These are phyloP conservation scores for Nakataea oryzae DNA, from an alignment of 2,329 filamentous ascomycete genomes.

Conservation along the genomic window DNA sequence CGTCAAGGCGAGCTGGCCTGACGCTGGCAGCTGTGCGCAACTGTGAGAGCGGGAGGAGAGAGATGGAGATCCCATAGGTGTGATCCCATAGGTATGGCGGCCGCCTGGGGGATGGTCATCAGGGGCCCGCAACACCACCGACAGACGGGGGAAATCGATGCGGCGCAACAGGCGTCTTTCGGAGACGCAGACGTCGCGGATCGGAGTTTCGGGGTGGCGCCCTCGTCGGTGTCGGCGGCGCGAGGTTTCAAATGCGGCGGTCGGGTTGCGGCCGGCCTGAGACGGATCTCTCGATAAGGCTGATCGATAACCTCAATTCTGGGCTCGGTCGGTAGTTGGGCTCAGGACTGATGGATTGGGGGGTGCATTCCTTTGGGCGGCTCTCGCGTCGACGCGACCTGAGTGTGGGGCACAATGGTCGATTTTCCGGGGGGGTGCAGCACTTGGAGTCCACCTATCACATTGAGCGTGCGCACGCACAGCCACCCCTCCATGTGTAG, in stretches of 20 bases:
- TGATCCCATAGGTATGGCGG: not conserved
- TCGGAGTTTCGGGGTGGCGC: not conserved
- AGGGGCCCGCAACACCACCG: not conserved
- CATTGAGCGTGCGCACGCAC: not conserved
- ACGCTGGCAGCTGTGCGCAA: not conserved
- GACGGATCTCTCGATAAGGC: not conserved
- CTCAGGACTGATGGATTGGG: too few relatives aligned
- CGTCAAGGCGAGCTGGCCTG: not conserved
- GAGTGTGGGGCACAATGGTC: not conserved
- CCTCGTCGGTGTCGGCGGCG: not conserved
- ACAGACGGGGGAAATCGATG: not conserved
- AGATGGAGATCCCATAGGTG: too few relatives aligned
- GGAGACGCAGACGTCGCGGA: not conserved
- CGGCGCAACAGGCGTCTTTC: not conserved
- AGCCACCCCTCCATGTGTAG: too few relatives aligned
- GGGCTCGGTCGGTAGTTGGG: not conserved
- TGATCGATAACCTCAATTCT: not conserved
- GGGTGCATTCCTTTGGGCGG: not conserved
- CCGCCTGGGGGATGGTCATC: not conserved
- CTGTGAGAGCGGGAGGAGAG: not conserved
- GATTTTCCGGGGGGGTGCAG: not conserved
- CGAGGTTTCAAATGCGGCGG: not conserved
- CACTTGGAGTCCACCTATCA: not conserved
- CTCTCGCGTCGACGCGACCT: not conserved
- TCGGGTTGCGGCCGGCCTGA: not conserved